These are phyloP conservation scores for Triadica sebifera DNA, from an alignment of 345 rosid species.

Conservation along the genomic window DNA sequence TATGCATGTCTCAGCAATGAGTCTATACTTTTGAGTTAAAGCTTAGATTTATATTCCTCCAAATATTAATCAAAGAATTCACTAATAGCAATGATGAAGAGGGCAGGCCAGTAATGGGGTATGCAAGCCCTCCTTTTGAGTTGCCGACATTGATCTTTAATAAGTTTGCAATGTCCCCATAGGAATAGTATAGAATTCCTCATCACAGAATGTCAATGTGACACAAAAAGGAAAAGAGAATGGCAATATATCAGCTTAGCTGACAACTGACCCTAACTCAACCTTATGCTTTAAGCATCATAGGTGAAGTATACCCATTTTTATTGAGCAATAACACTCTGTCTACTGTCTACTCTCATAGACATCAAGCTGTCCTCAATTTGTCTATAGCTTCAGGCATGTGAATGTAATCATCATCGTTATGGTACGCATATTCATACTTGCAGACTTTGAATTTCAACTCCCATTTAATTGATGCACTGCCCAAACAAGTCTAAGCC, in stretches of 20 bases:
- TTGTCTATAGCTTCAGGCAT: conserved; percentile 23
- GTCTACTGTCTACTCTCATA: conserved; percentile 28
- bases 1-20: no score
- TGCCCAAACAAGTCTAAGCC: conserved; percentile 13
- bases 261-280: conserved; percentile 28
- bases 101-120: conserved; percentile 16
- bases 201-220: conserved; percentile 24
- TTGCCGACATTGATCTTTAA: conserved; percentile 30
- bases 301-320: conserved; percentile 4
- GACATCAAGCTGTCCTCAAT: conserved; percentile 27
- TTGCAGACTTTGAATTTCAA: conserved; percentile 14
- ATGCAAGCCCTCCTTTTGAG: neutral
- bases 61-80: neutral
- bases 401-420: conserved; percentile 36
- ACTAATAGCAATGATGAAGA: conserved; percentile 24
- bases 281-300: conserved; percentile 43
- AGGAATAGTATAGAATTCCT: conserved; percentile 16
- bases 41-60: no score
- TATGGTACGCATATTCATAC: conserved; percentile 31
- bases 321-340: conserved; percentile 31
- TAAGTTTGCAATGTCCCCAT: conserved; percentile 26
- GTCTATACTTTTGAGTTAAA: no score
- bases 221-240: neutral
- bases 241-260: conserved; percentile 18
- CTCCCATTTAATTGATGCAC: conserved; percentile 19